Conservation (phyloP, 1,284 basidiomycete genomes). For the Cutaneotrichosporon spelunceum region DNA sequence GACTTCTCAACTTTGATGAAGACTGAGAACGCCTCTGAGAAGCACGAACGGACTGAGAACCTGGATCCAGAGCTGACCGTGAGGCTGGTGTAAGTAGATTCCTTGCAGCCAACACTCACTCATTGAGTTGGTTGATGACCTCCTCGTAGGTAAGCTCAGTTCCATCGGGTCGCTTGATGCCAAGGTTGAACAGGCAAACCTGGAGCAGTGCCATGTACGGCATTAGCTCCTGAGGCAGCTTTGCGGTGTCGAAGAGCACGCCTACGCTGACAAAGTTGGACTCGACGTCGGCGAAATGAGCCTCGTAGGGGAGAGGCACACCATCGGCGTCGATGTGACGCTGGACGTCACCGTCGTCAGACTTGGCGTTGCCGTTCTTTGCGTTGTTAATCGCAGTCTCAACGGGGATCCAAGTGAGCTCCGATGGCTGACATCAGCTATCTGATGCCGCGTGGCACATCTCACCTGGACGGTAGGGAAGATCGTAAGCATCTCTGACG, state of each 20-base stretch:
- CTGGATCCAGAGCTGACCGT: slow-evolving; percentile 81
- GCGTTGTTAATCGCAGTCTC: slow-evolving; percentile 58
- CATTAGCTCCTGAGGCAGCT: slow-evolving; percentile 67
- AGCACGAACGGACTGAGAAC: slow-evolving; percentile 67
- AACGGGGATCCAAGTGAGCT: slow-evolving; percentile 92
- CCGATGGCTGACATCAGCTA: slow-evolving; percentile 57
- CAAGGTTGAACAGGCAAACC: slow-evolving; percentile 83
- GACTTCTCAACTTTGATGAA: slow-evolving; percentile 77
- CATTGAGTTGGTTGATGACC: slow-evolving; percentile 84
- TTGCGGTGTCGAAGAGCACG: slow-evolving; percentile 71
- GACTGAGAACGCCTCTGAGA: slow-evolving; percentile 73
- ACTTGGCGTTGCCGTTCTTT: slow-evolving; percentile 22
- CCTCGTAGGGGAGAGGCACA: slow-evolving; percentile 72
- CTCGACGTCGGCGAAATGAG: slow-evolving; percentile 86
- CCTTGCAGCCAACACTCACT: slow-evolving; percentile 14
- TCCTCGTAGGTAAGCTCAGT: slow-evolving; percentile 77
- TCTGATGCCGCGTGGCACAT: background rate
- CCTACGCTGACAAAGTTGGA: slow-evolving; percentile 87
- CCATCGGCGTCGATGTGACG: slow-evolving; percentile 71
- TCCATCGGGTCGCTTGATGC: slow-evolving; percentile 70
- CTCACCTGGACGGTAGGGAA: slow-evolving; percentile 79
- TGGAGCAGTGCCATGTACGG: slow-evolving; percentile 84
- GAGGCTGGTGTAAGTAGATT: slow-evolving; percentile 42
- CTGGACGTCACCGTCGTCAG: slow-evolving; percentile 54
- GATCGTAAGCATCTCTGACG: slow-evolving; percentile 69